A percentile compares a stretch with the other conserved stretches of the same genome.
Conservation (phyloP, 768 basidiomycete species). For the Tubosaeta sp. region DNA sequence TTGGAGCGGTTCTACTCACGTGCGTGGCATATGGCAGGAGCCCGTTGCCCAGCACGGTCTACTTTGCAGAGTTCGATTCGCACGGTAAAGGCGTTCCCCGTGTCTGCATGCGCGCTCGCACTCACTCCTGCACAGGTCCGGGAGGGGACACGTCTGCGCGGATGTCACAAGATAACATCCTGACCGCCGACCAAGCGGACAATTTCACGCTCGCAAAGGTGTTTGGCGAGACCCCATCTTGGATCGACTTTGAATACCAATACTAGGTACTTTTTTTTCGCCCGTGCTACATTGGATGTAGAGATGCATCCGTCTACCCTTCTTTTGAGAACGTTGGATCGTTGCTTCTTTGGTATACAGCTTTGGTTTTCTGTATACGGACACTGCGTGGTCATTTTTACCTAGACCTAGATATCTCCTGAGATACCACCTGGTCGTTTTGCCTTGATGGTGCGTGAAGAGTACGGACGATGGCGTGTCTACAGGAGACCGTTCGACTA, state of each 20-base stretch:
- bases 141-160: constrained; percentile 47
- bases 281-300: neutral
- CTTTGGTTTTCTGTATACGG: no score
- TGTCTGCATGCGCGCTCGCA: neutral
- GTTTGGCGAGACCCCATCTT: constrained; percentile 46
- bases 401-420: no score
- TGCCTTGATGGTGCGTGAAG: no score
- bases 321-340: neutral
- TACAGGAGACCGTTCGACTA: no score
- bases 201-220: constrained; percentile 45
- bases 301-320: neutral
- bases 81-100: constrained; percentile 32
- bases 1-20: neutral
- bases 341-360: neutral
- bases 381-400: no score
- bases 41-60: constrained; percentile 48
- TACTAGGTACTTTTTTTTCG: neutral
- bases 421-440: no score
- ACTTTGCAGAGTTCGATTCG: constrained; percentile 56
- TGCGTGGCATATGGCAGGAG: constrained; percentile 42
- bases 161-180: constrained; percentile 43
- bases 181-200: constrained; percentile 23
- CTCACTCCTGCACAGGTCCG: constrained; percentile 36
- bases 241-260: constrained; percentile 53
- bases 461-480: no score